Base-by-base conservation (phyloP, 2,329 filamentous ascomycete species). In the Chaetothyriales sp. region DNA sequence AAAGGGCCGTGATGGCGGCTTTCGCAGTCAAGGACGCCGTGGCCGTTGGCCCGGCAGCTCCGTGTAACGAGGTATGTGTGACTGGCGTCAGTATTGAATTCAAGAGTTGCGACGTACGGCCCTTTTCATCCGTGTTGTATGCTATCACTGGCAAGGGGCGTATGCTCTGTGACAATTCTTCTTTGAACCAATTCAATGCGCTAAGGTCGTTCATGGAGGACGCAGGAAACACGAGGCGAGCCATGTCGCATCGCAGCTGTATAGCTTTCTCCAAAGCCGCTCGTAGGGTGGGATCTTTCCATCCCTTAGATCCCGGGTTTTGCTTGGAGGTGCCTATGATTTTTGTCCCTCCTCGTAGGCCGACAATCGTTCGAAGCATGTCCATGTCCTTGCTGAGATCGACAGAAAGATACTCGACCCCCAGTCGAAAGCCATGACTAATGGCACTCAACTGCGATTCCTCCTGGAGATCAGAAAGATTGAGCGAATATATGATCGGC, bases 401-500 rank as follows among this genome's bases (percentile, higher is more conserved):
- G 2, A 70, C 55, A 4, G 65, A 63, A 45, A 71, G 48, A 51
- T 69, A 71, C 56, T 71, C 66, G 2, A 70, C 67, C 5, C 64
- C 69, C 2, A 70, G 58, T 13, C 69, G 64, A 19, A 71, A 52
- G 25, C 65, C 67, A 51, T 70, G 68, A 43, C 67, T 63, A n/a
- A 70, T 63, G 22, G 50, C 57, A 7, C 51, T 54, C 13, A 56
- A 43, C 22, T 57, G 33, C 13, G 13, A 40, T 28, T 47, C 46
- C 20, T 18, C 2, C 15, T 18, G 8, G 9, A 43, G 43, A 40
- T 81, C 77, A 18, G 18, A 15, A 43, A 33, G 20, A 1, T 18
- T 45, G 18, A 80, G 72, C 28, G 77, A 74, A 53, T 77, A 75
- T 48, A 81, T 75, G 37, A 82, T 75, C 1, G 79, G 78, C 4